Evolutionary conservation across 2,329 filamentous ascomycete genomes (phyloP), one percentile per base, ranked within the genome.

Genomic region (Stemphylium beticola): DNA sequence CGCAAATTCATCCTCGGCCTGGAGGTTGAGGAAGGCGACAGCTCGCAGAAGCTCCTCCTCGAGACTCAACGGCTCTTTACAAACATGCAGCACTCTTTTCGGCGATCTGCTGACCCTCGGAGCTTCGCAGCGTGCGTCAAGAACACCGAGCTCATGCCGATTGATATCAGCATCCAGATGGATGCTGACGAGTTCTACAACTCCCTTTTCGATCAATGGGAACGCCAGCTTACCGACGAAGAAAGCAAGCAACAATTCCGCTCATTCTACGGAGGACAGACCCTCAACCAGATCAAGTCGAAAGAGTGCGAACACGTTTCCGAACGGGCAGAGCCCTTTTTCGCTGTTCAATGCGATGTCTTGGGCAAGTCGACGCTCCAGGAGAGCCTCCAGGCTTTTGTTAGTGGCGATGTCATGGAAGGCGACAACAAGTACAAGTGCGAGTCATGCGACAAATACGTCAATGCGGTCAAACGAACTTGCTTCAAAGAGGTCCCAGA

Each of bases 391-490:
- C 87, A 92, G 65, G 92, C 93, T n/a, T 98, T 96, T 72, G 92
- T 98, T 11, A 91, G 96, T 71, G 95, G 95, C 4, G 95, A 99
- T 76, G 87, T 95, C 32, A 93, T 99, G 89, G 92, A 96, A 80
- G 95, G 96, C 62, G 92, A 96, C 67, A 98, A 99, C 79, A 97
- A 96, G 77, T 99, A 98, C 80, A 96, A 96, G 62, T 99, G 95
- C 77, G 93, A 92, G 26, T 89, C 86, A 4, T 99, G 95, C 58
- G 85, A 86, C 10, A 90, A 95, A 39, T 74, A 80, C 66, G 95
- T 99, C 14, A 90, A 97, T 75, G 95, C 95, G 17, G 91, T 98
- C 62, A 97, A 96, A 75, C 85, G 91, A 66, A 90, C 93, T 11
- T 98, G 93, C 66, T 79, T 98, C 53, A 96, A 97, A 72, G 89